phyloP scores from a whole-genome alignment of 1,139 yeast genomes.

The Lodderomyces metapsilosis region DNA sequence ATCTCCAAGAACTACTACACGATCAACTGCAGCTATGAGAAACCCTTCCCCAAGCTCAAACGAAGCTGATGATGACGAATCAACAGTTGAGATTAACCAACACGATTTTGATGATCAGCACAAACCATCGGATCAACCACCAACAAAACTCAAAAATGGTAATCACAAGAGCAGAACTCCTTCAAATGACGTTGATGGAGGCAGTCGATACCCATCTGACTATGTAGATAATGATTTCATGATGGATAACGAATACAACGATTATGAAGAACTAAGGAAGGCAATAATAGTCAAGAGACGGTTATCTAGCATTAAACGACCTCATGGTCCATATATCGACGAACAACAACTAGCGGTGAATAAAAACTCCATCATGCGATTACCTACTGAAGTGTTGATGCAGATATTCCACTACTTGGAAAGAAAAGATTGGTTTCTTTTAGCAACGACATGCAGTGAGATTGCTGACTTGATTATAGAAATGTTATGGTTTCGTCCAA shows the following conservation, averaged over 20 bases:
- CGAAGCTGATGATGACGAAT: slow-evolving; percentile 4
- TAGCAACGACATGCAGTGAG: slow-evolving; percentile 74
- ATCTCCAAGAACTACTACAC: slow-evolving; percentile 6
- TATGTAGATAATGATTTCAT: slow-evolving; percentile 31
- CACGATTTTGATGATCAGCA: neutral
- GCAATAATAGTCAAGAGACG: slow-evolving; percentile 34
- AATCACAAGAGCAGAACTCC: neutral
- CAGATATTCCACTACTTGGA: slow-evolving; percentile 68
- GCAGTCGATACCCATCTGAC: slow-evolving; percentile 5
- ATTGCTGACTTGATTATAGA: slow-evolving; percentile 84
- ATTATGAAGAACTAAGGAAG: slow-evolving; percentile 36
- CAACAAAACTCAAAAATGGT: slow-evolving; percentile 1
- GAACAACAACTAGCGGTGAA: slow-evolving; percentile 5
- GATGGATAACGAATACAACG: slow-evolving; percentile 32
- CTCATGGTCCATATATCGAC: slow-evolving; percentile 10
- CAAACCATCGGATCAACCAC: neutral
- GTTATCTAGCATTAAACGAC: slow-evolving; percentile 14
- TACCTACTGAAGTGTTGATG: slow-evolving; percentile 81
- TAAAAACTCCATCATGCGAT: slow-evolving; percentile 41
- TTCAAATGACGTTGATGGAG: neutral
- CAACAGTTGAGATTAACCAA: neutral
- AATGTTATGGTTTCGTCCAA: slow-evolving; percentile 87
- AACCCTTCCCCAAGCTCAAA: slow-evolving; percentile 4
- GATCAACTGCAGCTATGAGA: slow-evolving; percentile 6
- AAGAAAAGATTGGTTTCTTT: slow-evolving; percentile 63